Evolutionary conservation across 2,329 filamentous ascomycete species (phyloP), one percentile per base, ranked within the genome.

Genomic region (Pseudogymnoascus destructans): DNA sequence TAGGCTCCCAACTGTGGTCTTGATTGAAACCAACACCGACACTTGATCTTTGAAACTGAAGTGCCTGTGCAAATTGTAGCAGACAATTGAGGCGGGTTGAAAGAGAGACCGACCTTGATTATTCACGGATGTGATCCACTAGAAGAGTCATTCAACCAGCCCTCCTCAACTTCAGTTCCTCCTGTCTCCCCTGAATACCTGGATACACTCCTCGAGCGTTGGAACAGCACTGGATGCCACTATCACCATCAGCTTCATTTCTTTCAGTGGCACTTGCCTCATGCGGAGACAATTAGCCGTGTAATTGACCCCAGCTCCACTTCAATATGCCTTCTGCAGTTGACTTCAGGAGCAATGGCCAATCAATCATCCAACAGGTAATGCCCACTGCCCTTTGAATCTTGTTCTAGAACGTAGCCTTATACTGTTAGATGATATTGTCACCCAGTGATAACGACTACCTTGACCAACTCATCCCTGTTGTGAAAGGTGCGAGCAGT

Each of bases 401-500:
- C 32, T 32, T 42, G 36, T n/a, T 38, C 54, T 17, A 56, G 54
- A 35, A 36, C 4, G 35, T 38, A 36, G 35, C 19, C 54, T 56
- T 27, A 56, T 49, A 11, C 35, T 55, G 21, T 46, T 69, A 98
- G 89, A 95, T 97, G 64, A 91, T 96, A 61, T 82, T 95, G 65
- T 90, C 92, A 1, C 87, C 90, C 10, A 90, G 91, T 19, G 92
- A 97, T 68, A 80, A 86, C 55, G 93, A 98, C 67, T 97, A 96
- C 68, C 83, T 98, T 63, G 93, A 97, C 70, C 92, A 96, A 69
- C 76, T 98, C 56, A 95, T 97, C 54, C 92, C 91, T 8, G 87
- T 95, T 1, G 84, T 98, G 62, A 93, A 90, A 75, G 92, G 96
- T 79, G 90, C 89, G 64, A 83, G 88, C 62, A 78, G 82, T 66